phyloP scores from a whole-genome alignment of 2,329 filamentous ascomycete genomes.

The Dryadomyces sulphureus region DNA sequence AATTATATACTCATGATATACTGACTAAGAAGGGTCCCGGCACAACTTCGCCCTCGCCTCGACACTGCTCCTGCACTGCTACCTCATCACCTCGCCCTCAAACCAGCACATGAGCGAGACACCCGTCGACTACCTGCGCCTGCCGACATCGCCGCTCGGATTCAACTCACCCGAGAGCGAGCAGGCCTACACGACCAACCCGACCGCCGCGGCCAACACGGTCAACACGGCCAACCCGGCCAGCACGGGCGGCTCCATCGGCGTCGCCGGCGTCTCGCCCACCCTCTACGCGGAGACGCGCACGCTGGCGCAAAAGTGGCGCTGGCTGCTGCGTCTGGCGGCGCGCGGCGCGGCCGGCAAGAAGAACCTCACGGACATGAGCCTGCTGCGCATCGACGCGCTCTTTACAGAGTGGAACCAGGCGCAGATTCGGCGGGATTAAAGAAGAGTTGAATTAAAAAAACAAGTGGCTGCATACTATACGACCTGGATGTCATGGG shows the following conservation, averaged over 20 bases:
- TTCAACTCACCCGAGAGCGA: background rate
- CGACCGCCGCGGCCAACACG: background rate
- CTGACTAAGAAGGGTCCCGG: constrained; percentile 1
- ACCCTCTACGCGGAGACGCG: background rate
- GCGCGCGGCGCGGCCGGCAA: background rate
- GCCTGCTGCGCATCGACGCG: constrained; percentile 1
- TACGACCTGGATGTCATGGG: background rate
- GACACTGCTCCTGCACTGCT: constrained; percentile 3
- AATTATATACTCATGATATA: background rate
- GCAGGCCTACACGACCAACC: too few relatives aligned
- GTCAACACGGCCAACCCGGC: background rate
- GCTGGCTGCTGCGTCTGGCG: constrained; percentile 2
- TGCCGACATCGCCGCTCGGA: background rate
- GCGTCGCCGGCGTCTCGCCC: background rate
- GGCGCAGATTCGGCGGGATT: background rate
- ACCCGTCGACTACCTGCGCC: too few relatives aligned
- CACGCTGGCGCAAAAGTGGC: background rate
- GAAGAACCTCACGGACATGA: background rate
- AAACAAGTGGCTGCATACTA: too few relatives aligned
- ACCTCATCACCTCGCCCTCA: background rate
- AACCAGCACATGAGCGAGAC: background rate
- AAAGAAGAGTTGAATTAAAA: too few relatives aligned
- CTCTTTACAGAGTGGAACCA: constrained; percentile 2
- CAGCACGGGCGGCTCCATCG: background rate
- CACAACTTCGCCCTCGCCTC: constrained; percentile 6